phyloP scores from a whole-genome alignment of 169 alveolate species.

The Amoebophrya sp. region DNA sequence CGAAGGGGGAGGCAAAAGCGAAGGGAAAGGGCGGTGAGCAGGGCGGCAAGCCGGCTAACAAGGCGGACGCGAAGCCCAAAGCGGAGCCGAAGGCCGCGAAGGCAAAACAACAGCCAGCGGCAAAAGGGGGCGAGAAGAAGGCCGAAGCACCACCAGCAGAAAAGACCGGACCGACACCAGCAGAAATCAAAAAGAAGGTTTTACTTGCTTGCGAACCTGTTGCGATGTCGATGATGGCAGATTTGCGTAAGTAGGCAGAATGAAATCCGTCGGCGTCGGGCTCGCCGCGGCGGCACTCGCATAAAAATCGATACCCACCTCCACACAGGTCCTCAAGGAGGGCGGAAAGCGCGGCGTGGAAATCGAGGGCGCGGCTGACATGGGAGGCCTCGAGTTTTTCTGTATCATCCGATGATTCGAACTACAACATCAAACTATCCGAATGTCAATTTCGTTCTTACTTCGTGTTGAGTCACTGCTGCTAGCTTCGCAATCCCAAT shows the following conservation, averaged over 20 bases:
- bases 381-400: not conserved
- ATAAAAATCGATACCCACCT: no score
- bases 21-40: not conserved
- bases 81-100: not conserved
- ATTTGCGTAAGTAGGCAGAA: not conserved
- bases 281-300: not conserved
- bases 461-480: not conserved
- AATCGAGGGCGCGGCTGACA: not conserved
- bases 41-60: not conserved
- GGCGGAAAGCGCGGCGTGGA: slow-evolving; percentile 1
- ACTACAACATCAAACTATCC: not conserved
- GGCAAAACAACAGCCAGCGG: not conserved
- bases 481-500: not conserved
- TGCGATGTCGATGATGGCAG: not conserved
- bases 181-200: not conserved
- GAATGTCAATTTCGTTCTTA: not conserved
- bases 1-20: not conserved
- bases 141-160: not conserved
- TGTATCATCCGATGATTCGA: not conserved
- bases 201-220: not conserved
- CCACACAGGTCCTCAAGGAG: not conserved
- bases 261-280: not conserved
- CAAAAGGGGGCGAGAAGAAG: not conserved
- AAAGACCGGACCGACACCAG: not conserved
- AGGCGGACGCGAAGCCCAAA: not conserved